These are phyloP conservation scores for Penicillium paxilli DNA, from an alignment of 495 filamentous ascomycete genomes.

Conservation along the genomic window DNA sequence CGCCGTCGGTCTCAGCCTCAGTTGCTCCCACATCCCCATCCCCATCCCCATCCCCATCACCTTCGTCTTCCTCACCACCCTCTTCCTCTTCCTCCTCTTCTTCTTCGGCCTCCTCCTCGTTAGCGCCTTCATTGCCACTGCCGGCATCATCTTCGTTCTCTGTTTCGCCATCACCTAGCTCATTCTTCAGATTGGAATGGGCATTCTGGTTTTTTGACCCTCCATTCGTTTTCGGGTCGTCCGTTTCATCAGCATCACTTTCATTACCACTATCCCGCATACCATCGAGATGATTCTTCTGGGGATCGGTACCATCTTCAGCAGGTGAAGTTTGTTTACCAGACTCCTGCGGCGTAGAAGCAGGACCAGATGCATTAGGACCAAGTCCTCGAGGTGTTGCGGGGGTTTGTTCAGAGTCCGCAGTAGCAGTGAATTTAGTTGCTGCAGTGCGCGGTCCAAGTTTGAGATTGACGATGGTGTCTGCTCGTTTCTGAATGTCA, in stretches of 20 bases:
- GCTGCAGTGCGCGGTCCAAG: conserved; percentile 35
- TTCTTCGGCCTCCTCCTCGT: conserved; percentile 53
- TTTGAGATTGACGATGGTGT: conserved; percentile 52
- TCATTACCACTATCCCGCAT: conserved; percentile 77
- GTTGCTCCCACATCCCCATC: conserved; percentile 16
- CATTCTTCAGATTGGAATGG: conserved; percentile 28
- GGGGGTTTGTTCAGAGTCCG: conserved; percentile 23
- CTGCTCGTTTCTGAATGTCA: conserved; percentile 63
- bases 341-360: conserved; percentile 12
- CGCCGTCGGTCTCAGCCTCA: conserved; percentile 17
- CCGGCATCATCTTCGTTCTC: conserved; percentile 25
- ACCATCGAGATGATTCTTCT: conserved; percentile 52
- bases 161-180: conserved; percentile 27
- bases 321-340: conserved; percentile 3
- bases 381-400: conserved; percentile 8
- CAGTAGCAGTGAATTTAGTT: conserved; percentile 24
- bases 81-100: conserved; percentile 60
- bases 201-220: conserved; percentile 29
- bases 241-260: conserved; percentile 65
- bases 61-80: conserved; percentile 48
- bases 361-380: conserved; percentile 14
- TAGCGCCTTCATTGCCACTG: conserved; percentile 23
- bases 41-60: conserved; percentile 69
- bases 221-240: conserved; percentile 50
- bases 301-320: conserved; percentile 20